These are phyloP conservation scores for Pleurotus ostreatus DNA, from an alignment of 768 basidiomycete species.

Conservation along the genomic window DNA sequence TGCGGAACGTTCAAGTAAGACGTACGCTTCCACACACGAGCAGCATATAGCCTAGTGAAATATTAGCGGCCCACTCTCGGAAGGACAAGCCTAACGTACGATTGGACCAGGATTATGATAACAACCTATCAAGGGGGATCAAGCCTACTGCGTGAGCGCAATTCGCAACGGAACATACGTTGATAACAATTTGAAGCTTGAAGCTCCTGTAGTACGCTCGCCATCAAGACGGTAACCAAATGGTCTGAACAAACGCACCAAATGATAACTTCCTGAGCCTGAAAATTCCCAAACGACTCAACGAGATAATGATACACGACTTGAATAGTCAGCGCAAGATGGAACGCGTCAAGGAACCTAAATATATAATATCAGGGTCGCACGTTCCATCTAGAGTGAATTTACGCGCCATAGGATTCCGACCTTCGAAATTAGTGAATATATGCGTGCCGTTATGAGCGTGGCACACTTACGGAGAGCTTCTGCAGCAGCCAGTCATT, in stretches of 20 bases:
- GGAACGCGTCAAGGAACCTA: conserved; percentile 24
- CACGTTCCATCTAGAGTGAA: not conserved
- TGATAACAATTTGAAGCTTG: conserved; percentile 23
- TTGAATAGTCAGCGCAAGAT: conserved; percentile 23
- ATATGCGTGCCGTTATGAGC: not conserved
- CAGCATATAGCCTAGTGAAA: conserved; percentile 19
- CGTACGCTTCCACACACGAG: conserved; percentile 26
- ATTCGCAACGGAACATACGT: conserved; percentile 13
- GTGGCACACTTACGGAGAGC: conserved; percentile 7
- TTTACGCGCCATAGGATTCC: not conserved
- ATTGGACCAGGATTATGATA: conserved; percentile 25
- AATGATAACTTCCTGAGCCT: not conserved
- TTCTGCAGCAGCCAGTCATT: conserved; percentile 15
- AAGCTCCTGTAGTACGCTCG: conserved; percentile 15
- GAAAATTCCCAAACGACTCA: conserved; percentile 19
- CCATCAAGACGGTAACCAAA: not conserved
- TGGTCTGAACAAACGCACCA: not conserved
- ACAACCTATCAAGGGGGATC: conserved; percentile 14
- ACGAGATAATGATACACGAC: conserved; percentile 25
- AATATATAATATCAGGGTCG: not conserved
- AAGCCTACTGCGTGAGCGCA: not conserved
- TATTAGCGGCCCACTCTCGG: not conserved
- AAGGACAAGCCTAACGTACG: conserved; percentile 6
- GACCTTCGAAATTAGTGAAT: not conserved
- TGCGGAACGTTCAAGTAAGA: not conserved